These are phyloP conservation scores for Neoconidiobolus thromboides DNA, from an alignment of 371 early-diverging fungal genomes.

Conservation along the genomic window DNA sequence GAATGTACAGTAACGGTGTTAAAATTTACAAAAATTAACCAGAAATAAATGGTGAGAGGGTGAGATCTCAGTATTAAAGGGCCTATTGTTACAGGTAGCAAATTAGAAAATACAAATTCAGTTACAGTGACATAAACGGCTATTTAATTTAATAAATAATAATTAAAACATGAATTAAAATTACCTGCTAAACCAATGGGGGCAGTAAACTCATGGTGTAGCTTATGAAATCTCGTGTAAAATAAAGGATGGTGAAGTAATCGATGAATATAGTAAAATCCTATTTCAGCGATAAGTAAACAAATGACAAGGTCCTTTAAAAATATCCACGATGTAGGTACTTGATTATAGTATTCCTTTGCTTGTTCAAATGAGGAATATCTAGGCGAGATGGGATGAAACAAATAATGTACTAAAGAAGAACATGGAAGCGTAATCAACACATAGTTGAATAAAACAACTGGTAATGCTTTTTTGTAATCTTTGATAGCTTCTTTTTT, in stretches of 20 bases:
- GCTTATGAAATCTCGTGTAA: conserved; percentile 32
- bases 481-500: conserved; percentile 1
- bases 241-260: conserved; percentile 24
- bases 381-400: conserved; percentile 12
- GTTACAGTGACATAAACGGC: conserved; percentile 32
- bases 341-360: too few relatives aligned
- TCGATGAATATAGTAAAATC: conserved; percentile 34
- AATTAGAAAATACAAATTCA: conserved; percentile 26
- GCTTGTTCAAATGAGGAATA: too few relatives aligned
- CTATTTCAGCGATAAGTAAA: conserved; percentile 28
- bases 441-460: conserved; percentile 15
- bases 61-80: conserved; percentile 28
- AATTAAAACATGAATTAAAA: neutral
- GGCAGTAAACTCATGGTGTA: conserved; percentile 34
- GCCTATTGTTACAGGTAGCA: conserved; percentile 26
- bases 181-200: conserved; percentile 35
- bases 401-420: conserved; percentile 8
- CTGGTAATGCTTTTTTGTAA: conserved; percentile 13
- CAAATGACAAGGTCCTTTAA: conserved; percentile 20
- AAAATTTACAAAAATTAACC: conserved; percentile 14
- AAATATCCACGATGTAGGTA: too few relatives aligned
- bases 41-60: conserved; percentile 23
- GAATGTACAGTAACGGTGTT: conserved; percentile 40
- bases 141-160: neutral
- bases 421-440: conserved; percentile 15